phyloP scores from a whole-genome alignment of 2,329 filamentous ascomycete species.

The Fusarium mangiferae region DNA sequence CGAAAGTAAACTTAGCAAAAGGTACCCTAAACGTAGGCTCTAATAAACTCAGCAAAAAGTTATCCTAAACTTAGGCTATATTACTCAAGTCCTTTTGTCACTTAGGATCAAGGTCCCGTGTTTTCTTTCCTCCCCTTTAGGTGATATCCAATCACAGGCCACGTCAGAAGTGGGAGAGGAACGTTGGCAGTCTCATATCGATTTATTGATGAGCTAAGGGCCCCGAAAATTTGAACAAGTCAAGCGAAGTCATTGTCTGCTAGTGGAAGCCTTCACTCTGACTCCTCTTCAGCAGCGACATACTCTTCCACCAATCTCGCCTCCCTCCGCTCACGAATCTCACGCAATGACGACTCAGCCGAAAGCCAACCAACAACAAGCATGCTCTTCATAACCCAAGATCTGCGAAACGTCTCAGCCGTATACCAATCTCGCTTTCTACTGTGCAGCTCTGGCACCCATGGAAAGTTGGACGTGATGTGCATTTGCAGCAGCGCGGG shows the following conservation, averaged over 20 bases:
- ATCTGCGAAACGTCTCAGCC: neutral
- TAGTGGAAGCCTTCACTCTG: neutral
- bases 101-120: too few relatives aligned
- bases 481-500: neutral
- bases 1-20: too few relatives aligned
- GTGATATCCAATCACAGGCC: neutral
- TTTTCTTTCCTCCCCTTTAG: too few relatives aligned
- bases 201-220: rapidly evolving
- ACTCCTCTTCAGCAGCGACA: neutral
- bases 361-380: conserved; percentile 10
- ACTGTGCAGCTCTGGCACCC: neutral
- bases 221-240: rapidly evolving
- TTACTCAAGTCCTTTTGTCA: too few relatives aligned
- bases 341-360: neutral
- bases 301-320: neutral
- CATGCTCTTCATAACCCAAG: conserved; percentile 6
- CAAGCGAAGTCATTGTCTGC: rapidly evolving
- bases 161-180: neutral
- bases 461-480: conserved; percentile 2
- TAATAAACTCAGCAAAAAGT: too few relatives aligned
- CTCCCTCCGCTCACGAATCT: neutral
- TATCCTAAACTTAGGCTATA: too few relatives aligned
- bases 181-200: rapidly evolving
- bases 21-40: too few relatives aligned
- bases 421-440: neutral